Conservation (phyloP, 2,329 filamentous ascomycete species). For the Beauveria rudraprayagi region DNA sequence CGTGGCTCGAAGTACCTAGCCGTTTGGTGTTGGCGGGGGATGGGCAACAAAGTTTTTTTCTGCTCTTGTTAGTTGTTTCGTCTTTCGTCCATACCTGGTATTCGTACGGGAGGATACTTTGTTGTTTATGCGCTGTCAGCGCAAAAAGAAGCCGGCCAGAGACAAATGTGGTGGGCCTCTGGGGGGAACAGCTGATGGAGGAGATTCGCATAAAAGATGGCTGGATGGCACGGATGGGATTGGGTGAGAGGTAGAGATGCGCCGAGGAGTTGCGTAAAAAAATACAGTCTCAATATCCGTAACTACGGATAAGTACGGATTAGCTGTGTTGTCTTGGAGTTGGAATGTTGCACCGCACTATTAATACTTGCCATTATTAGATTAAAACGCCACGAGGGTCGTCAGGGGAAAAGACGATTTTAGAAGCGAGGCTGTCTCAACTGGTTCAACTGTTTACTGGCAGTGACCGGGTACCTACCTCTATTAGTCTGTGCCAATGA, state of each 20-base stretch:
- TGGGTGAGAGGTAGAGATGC: background rate
- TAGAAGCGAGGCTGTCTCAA: background rate
- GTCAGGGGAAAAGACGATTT: background rate
- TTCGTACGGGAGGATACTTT: background rate
- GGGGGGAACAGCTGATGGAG: background rate
- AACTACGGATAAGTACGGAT: too few species aligned
- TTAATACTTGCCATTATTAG: too few species aligned
- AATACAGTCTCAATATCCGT: too few species aligned
- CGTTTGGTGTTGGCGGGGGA: background rate
- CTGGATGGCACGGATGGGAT: background rate
- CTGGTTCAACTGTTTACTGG: too few species aligned
- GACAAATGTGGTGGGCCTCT: background rate
- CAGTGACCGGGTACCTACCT: too few species aligned
- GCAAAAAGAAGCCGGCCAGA: background rate
- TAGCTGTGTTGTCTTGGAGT: too few species aligned
- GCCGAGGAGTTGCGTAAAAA: background rate
- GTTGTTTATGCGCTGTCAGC: background rate
- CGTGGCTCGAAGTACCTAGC: background rate
- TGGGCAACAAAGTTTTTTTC: background rate
- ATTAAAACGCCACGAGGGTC: background rate
- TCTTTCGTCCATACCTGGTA: background rate
- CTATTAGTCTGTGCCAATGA: too few species aligned
- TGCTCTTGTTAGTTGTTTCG: background rate
- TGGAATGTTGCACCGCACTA: too few species aligned
- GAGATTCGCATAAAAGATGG: background rate